Evolutionary conservation across 805 yeast genomes (phyloP), one percentile per base, ranked within the genome.

Genomic region (Saccharomycopsis malanga): DNA sequence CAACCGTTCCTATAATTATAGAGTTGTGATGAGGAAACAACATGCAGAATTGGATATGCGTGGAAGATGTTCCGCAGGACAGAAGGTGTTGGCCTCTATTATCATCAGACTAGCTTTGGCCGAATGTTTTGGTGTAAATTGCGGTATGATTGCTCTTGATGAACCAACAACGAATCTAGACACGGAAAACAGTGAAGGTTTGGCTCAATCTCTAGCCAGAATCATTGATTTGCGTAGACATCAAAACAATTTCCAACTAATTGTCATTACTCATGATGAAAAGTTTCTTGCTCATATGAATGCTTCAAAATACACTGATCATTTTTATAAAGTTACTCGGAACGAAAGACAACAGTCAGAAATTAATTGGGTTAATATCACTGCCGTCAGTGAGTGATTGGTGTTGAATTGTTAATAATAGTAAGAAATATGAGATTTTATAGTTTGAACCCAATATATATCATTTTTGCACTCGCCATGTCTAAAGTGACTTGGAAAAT

Each of bases 41-140:
- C 91, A 85, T 50, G 84, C 81, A 1, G 98, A 93, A 62, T 68
- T 93, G 41, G 99, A 93, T 60, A 93, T 93, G 99, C 75, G 99
- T 53, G 99, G 98, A 0, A 69, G 98, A 49, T 93, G 99, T 62
- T 87, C 96, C 1, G 98, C 98, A 0, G 99, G 99, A 0, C 99
- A 93, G 63, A 87, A 88, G 58, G 97, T 93, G 3, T 65, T 93
- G 39, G 96, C 98, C 0, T 83, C 94, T 34, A 89, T 93, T 41
- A 79, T 93, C 27, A 91, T 93, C 48, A 72, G 99, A 46, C 66
- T 93, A 47, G 96, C 97, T 0, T 68, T 93, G 41, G 93, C 98
- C 1, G 98, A 93, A 63, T 87, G 97, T 58, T 91, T 93, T 68
- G 98, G 98, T 5, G 73, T 81, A 1, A 87, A 85, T 59, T 91